Conservation (phyloP, 352 stramenopile species). For the Pythium rishiriense region DNA sequence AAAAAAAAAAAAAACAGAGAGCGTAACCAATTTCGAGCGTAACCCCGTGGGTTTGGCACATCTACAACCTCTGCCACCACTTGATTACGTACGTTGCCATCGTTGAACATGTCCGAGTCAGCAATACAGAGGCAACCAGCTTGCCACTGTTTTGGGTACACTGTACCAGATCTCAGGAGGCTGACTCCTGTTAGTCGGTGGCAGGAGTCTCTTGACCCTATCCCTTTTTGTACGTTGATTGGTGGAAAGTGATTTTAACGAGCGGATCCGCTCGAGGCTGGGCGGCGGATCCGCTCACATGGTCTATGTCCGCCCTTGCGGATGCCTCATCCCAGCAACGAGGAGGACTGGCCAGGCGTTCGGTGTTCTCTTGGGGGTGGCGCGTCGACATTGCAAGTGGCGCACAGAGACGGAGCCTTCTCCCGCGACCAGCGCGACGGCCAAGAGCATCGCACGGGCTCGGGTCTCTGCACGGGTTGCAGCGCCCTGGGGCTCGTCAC, state of each 20-base stretch:
- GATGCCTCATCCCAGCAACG: too few species aligned
- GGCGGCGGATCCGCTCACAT: slow-evolving; percentile 10
- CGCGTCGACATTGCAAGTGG: too few species aligned
- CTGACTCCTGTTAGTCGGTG: background rate
- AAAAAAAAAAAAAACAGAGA: too few species aligned
- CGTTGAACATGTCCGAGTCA: background rate
- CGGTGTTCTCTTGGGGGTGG: too few species aligned
- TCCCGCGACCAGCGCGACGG: slow-evolving; percentile 9
- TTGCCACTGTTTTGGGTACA: background rate
- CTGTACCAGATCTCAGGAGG: background rate
- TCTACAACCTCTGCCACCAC: background rate
- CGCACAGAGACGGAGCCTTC: slow-evolving; percentile 3
- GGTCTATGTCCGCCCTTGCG: slow-evolving; percentile 12
- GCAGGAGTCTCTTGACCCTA: background rate
- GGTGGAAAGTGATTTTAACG: background rate
- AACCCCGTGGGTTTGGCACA: background rate
- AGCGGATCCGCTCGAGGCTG: slow-evolving; percentile 6
- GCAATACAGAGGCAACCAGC: background rate
- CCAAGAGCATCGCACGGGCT: too few species aligned
- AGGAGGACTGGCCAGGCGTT: too few species aligned
- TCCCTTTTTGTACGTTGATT: background rate
- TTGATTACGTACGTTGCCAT: background rate
- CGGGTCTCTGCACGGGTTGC: too few species aligned
- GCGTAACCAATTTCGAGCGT: background rate
- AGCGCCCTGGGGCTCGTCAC: background rate